phyloP scores from a whole-genome alignment of 164 flowering plant species.

The Magnolia officinalis region DNA sequence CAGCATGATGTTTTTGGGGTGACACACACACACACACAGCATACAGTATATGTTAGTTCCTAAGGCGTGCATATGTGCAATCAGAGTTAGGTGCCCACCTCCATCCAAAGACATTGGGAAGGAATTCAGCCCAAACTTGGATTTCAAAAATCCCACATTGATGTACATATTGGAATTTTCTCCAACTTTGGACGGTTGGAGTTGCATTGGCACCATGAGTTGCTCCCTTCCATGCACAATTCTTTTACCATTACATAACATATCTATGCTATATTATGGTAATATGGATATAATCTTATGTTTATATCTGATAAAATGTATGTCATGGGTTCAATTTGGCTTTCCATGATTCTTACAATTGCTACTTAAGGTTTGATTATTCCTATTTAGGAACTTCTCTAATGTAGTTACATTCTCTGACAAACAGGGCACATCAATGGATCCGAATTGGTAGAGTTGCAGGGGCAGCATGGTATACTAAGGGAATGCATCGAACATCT shows the following conservation, averaged over 20 bases:
- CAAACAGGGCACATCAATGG: slow-evolving; percentile 48
- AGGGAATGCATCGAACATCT: slow-evolving; percentile 73
- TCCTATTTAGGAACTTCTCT: not conserved
- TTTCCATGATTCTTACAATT: not conserved
- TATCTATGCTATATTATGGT: not conserved
- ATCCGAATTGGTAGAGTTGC: slow-evolving; percentile 53
- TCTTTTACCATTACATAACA: not conserved
- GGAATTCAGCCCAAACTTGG: no score
- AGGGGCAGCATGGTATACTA: slow-evolving; percentile 57
- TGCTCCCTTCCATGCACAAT: not conserved
- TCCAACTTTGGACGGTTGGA: no score
- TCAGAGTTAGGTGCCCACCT: no score
- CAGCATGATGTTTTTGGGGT: no score
- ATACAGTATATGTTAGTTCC: no score
- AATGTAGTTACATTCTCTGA: slow-evolving; percentile 2
- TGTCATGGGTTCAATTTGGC: not conserved
- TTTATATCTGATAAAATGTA: not conserved
- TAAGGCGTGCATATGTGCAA: no score
- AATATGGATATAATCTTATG: not conserved
- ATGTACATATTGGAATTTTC: no score
- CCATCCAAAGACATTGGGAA: no score
- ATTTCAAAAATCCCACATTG: no score
- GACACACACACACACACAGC: no score
- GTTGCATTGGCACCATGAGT: no score
- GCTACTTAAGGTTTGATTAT: not conserved